phyloP scores from a whole-genome alignment of 2,329 filamentous ascomycete genomes.

The Aspergillus piperis region DNA sequence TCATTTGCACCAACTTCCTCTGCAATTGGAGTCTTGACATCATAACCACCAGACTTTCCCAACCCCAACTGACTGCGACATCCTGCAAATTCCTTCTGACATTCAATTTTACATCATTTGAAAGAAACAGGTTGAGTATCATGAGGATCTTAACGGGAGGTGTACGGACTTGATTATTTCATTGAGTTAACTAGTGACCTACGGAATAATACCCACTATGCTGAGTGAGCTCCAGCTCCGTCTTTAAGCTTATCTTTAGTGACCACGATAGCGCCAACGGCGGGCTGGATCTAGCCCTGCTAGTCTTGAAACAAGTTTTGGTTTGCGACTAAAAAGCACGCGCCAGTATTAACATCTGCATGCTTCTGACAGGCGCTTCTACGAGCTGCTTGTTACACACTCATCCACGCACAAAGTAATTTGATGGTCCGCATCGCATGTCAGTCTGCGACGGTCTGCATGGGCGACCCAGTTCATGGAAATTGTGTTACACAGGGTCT shows the following conservation, averaged over 20 bases:
- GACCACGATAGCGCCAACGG: neutral
- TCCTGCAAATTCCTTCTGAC: neutral
- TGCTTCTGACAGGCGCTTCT: neutral
- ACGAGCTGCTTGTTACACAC: neutral
- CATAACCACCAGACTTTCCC: neutral
- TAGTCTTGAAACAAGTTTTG: slow-evolving; percentile 5
- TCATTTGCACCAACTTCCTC: neutral
- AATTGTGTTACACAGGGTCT: neutral
- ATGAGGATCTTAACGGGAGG: neutral
- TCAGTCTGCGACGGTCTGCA: neutral
- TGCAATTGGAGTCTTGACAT: neutral
- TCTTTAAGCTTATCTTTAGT: slow-evolving; percentile 9
- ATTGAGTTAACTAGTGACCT: too few species aligned
- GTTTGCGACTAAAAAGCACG: neutral
- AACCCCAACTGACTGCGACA: neutral
- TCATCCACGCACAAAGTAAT: neutral
- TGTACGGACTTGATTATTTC: neutral
- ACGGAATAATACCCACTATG: neutral
- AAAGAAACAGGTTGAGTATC: neutral
- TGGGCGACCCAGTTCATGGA: neutral
- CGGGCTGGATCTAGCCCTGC: neutral
- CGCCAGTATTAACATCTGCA: neutral
- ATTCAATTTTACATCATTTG: neutral
- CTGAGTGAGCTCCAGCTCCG: neutral
- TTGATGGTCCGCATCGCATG: neutral